Percentiles rank a stretch among this genome's conserved stretches.
Conservation (phyloP, 1,284 basidiomycete species). For the Pseudozyma flocculosa region DNA sequence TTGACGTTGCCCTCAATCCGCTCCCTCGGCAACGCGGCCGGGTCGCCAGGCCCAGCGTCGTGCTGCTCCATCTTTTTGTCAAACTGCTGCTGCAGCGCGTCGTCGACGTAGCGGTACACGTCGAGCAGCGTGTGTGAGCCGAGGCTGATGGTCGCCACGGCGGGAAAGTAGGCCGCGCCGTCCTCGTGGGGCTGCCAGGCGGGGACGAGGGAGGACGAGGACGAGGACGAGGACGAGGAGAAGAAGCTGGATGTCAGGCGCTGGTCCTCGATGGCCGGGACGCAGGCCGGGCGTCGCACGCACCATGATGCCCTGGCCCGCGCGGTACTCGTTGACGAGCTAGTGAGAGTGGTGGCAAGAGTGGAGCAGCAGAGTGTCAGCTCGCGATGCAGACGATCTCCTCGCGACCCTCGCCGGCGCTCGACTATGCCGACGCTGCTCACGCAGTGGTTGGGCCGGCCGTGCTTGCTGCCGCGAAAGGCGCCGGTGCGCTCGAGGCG, state of each 20-base stretch:
- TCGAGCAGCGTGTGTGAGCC: constrained; percentile 81
- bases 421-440: no score
- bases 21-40: constrained; percentile 13
- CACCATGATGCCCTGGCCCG: constrained; percentile 80
- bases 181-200: constrained; percentile 80
- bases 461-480: constrained; percentile 68
- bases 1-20: constrained; percentile 31
- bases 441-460: constrained; percentile 78
- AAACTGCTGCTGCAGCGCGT: constrained; percentile 26
- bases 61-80: constrained; percentile 22
- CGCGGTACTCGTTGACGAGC: constrained; percentile 67
- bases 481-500: constrained; percentile 67
- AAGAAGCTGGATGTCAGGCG: constrained; percentile 4
- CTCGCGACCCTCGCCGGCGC: no score
- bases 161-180: constrained; percentile 80
- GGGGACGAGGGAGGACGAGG: background rate
- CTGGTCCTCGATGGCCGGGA: no score
- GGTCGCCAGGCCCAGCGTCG: constrained; percentile 6
- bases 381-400: no score
- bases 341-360: constrained; percentile 7
- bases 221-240: constrained; percentile 4
- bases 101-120: constrained; percentile 70
- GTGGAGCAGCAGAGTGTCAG: constrained; percentile 1
- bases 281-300: no score
- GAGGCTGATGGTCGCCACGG: constrained; percentile 84